Base-by-base conservation (phyloP, 2,329 filamentous ascomycete species). In the Fusarium sp. region DNA sequence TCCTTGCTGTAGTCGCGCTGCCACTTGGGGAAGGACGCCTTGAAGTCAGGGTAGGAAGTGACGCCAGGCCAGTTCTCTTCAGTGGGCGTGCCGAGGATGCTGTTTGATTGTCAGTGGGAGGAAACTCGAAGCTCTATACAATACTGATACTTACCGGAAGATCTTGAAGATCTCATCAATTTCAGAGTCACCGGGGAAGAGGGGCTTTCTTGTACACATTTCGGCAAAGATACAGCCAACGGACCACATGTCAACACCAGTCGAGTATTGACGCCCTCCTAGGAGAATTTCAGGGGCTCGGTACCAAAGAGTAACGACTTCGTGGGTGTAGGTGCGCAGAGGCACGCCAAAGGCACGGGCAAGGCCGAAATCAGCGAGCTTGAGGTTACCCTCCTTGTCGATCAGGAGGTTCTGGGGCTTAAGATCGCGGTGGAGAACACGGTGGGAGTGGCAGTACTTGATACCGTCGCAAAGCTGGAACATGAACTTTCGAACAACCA, bases 211-310 rank as follows among this genome's bases (percentile, higher is more conserved):
- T 4, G 95, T 98, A 84, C 94, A 97, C 95, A 98, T 98, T 84
- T 98, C 95, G 15, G 95, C 95, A 82, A 98, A 97, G 83, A 98
- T 98, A 83, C 94, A 96, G 71, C 95, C 95, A 56, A 95, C 92
- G 38, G 94, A 96, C 95, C 95, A 98, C 93, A 98, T 98, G 80
- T 98, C 95, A 47, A 98, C 94, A 65, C 95, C 95, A 20, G 95
- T 98, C 20, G 94, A 96, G 85, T 98, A 98, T 82, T 97, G 94
- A 59, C 95, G 91, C 65, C 95, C 94, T 80, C 95, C 95, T 4
- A 98, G 90, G 26, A 98, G 88, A 83, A 98, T 97, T 82, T 98
- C 95, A 2, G 95, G 95, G 14, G 94, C 90, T 71, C 95, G 92
- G 82, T 98, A 98, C 95, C 95, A 98, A 66, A 98, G 88, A 4